phyloP scores from a whole-genome alignment of 345 rosid species.

The Triadica sebifera region DNA sequence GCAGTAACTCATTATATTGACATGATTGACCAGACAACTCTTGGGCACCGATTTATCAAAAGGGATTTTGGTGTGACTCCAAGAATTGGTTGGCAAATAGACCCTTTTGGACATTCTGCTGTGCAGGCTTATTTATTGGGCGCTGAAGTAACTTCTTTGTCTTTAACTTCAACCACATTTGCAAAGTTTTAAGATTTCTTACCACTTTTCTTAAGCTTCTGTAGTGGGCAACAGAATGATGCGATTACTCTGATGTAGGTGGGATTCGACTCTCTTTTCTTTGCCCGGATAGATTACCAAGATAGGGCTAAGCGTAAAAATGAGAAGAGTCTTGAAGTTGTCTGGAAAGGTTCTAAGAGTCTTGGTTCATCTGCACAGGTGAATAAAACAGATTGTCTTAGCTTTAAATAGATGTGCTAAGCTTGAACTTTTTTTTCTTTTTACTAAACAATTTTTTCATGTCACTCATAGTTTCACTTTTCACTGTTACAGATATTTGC shows the following conservation, averaged over 20 bases:
- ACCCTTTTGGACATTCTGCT: conserved; percentile 98
- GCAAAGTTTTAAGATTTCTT: neutral
- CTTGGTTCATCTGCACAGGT: conserved; percentile 89
- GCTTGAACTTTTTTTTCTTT: neutral
- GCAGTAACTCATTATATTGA: conserved; percentile 90
- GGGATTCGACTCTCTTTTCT: conserved; percentile 90
- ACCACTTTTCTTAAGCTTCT: conserved; percentile 3
- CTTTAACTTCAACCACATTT: conserved; percentile 7
- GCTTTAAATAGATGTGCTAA: neutral
- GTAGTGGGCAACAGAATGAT: conserved; percentile 12
- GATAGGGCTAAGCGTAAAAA: conserved; percentile 72
- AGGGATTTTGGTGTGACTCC: conserved; percentile 82
- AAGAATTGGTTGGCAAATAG: conserved; percentile 99
- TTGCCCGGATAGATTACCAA: conserved; percentile 94
- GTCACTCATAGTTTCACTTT: conserved; percentile 15
- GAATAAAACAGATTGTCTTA: conserved; percentile 10
- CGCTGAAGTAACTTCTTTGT: conserved; percentile 58
- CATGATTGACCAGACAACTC: conserved; percentile 97
- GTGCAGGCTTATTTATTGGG: conserved; percentile 96
- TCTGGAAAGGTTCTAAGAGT: conserved; percentile 90
- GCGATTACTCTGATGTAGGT: conserved; percentile 46
- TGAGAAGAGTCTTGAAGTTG: conserved; percentile 91
- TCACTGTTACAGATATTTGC: conserved; percentile 69
- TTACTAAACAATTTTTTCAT: conserved; percentile 5
- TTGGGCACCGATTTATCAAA: conserved; percentile 84